These are phyloP conservation scores for Phytophthora gonapodyides DNA, from an alignment of 352 stramenopile species.

Conservation along the genomic window DNA sequence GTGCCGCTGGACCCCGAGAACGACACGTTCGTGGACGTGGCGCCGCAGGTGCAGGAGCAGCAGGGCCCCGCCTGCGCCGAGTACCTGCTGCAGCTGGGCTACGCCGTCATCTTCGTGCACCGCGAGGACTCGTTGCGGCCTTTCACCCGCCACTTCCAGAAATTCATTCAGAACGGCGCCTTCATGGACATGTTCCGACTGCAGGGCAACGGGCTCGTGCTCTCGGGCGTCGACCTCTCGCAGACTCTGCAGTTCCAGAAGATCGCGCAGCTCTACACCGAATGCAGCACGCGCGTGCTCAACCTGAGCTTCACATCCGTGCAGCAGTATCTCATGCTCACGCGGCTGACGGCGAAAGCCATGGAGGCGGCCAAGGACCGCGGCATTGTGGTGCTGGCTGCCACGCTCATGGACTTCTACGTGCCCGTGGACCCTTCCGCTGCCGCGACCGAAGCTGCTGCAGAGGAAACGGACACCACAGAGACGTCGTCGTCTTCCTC, in stretches of 20 bases:
- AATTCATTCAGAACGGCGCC: slow-evolving; percentile 78
- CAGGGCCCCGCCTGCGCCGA: slow-evolving; percentile 78
- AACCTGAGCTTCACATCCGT: slow-evolving; percentile 80
- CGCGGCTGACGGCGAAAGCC: slow-evolving; percentile 60
- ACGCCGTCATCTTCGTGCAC: slow-evolving; percentile 85
- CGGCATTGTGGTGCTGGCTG: slow-evolving; percentile 72
- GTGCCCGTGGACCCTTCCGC: slow-evolving; percentile 43
- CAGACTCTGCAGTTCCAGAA: slow-evolving; percentile 77
- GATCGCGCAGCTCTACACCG: slow-evolving; percentile 58
- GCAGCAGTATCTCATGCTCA: slow-evolving; percentile 82
- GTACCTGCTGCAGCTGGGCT: slow-evolving; percentile 78
- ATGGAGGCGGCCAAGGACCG: slow-evolving; percentile 65
- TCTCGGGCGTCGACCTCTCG: slow-evolving; percentile 65
- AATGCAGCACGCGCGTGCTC: slow-evolving; percentile 70
- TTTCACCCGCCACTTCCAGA: slow-evolving; percentile 86
- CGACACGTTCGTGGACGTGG: slow-evolving; percentile 78
- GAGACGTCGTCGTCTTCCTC: slow-evolving; percentile 20
- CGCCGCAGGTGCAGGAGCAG: slow-evolving; percentile 73
- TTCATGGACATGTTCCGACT: slow-evolving; percentile 85
- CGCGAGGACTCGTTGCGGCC: slow-evolving; percentile 77
- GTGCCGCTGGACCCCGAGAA: slow-evolving; percentile 70
- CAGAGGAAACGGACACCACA: slow-evolving; percentile 3
- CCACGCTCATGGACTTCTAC: slow-evolving; percentile 86
- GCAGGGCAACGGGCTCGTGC: slow-evolving; percentile 56
- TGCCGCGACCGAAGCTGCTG: slow-evolving; percentile 11